Evolutionary conservation across 2,329 filamentous ascomycete genomes (phyloP).

Genomic region (Phaeosphaeriaceae sp.): DNA sequence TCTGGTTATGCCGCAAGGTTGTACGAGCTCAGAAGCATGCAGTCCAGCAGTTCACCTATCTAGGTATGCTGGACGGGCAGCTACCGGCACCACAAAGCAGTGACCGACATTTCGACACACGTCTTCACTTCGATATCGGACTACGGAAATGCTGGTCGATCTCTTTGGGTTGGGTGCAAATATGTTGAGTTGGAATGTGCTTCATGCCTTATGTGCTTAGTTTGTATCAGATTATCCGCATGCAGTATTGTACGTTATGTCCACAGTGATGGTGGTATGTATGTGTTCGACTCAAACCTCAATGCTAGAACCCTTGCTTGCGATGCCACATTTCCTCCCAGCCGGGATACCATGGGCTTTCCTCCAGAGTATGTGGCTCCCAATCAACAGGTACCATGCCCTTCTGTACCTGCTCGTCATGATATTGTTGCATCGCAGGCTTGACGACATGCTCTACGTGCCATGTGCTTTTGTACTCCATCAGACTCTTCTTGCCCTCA

Average conservation of each 20-base stretch:
- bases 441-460: conserved; percentile 78
- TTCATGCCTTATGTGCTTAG: not conserved
- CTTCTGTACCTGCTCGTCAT: conserved; percentile 69
- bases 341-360: conserved; percentile 77
- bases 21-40: too few relatives aligned
- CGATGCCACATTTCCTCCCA: conserved; percentile 79
- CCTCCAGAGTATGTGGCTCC: conserved; percentile 73
- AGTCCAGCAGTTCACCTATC: too few relatives aligned
- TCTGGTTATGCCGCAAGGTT: too few relatives aligned
- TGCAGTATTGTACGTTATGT: not conserved
- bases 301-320: conserved; percentile 65
- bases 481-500: conserved; percentile 73
- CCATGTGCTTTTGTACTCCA: conserved; percentile 85
- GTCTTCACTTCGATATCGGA: not conserved
- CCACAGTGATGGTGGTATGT: not conserved
- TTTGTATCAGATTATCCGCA: not conserved
- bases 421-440: conserved; percentile 70
- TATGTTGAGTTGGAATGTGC: not conserved
- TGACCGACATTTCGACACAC: not conserved
- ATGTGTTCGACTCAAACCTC: not conserved
- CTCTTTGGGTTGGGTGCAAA: not conserved
- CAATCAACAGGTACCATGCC: conserved; percentile 69
- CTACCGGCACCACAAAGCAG: too few relatives aligned
- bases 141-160: not conserved
- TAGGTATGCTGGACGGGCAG: too few relatives aligned